Base-by-base conservation (phyloP, 1,139 yeast genomes). In the Wickerhamomyces sp. region DNA sequence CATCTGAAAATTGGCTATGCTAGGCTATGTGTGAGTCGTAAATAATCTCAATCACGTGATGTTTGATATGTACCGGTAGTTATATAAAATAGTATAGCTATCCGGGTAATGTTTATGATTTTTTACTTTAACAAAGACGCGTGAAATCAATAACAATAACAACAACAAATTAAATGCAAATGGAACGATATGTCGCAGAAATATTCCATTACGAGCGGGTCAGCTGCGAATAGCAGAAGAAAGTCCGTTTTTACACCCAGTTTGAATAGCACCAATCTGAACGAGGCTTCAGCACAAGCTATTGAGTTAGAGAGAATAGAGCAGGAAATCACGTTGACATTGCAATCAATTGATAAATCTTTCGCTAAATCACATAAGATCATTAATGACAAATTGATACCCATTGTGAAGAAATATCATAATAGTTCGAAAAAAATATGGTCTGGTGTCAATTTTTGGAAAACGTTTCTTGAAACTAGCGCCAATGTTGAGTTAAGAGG, bases 261-360 rank as follows among this genome's bases (percentile, higher is more conserved):
- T n/a, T 16, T 45, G 35, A 41, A 47, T 43, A 42, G 39, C 41
- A 27, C 47, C 21, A 35, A 41, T 37, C 15, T 45, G 15, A 35
- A 38, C 7, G 56, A 51, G 35, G 49, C 59, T 8, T 42, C 56
- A 0, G 42, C 61, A 30, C 72, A 68, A 36, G 66, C 70, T 20
- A 70, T 67, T 33, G 87, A 82, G 51, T 64, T 85, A 40, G 95
- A 87, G 53, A 68, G 77, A 49, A 63, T 88, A 31, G 96, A 89
- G 53, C 95, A 86, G 58, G 85, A 81, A 52, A 85, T 88, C 32
- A 87, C 96, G 0, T 64, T 84, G 39, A 78, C 81, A 2, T 63
- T 89, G 37, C 96, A 87, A 58, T 83, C 81, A 44, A 85, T 89
- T 24, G 96, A 89, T 61, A 73, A 78, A 43, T 80, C 83, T 52